Conservation (phyloP, 1,284 basidiomycete species). For the Ganoderma meredithae region DNA sequence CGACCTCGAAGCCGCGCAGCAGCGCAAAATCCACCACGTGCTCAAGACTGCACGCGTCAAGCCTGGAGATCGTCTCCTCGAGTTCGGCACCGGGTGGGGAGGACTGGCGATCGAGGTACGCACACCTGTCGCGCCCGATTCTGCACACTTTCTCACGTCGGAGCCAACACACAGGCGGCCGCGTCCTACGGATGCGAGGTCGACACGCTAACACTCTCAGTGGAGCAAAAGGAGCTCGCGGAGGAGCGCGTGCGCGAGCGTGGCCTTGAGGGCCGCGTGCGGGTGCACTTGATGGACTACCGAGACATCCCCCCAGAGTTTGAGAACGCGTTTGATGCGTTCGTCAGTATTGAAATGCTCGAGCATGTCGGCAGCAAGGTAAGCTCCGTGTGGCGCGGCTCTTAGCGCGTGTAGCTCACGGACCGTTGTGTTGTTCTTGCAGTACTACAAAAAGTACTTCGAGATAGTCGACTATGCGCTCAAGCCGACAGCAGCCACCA, state of each 20-base stretch:
- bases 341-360: constrained; percentile 92
- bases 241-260: constrained; percentile 81
- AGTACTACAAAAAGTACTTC: constrained; percentile 79
- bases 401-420: background rate
- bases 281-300: constrained; percentile 90
- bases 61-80: constrained; percentile 82
- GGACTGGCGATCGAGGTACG: constrained; percentile 87
- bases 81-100: constrained; percentile 95
- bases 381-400: constrained; percentile 11
- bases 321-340: constrained; percentile 85
- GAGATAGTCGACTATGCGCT: constrained; percentile 82
- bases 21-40: constrained; percentile 82
- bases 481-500: constrained; percentile 73
- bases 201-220: constrained; percentile 87
- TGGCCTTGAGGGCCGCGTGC: constrained; percentile 75
- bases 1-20: constrained; percentile 84
- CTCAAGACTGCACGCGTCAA: constrained; percentile 79
- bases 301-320: constrained; percentile 80
- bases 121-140: constrained; percentile 5
- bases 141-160: constrained; percentile 8
- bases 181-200: constrained; percentile 79
- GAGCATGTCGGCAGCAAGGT: constrained; percentile 81
- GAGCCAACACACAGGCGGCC: constrained; percentile 61
- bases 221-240: constrained; percentile 87
- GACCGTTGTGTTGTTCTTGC: background rate